These are phyloP conservation scores for Umbilicaria muhlenbergii DNA, from an alignment of 495 filamentous ascomycete species.

Conservation along the genomic window DNA sequence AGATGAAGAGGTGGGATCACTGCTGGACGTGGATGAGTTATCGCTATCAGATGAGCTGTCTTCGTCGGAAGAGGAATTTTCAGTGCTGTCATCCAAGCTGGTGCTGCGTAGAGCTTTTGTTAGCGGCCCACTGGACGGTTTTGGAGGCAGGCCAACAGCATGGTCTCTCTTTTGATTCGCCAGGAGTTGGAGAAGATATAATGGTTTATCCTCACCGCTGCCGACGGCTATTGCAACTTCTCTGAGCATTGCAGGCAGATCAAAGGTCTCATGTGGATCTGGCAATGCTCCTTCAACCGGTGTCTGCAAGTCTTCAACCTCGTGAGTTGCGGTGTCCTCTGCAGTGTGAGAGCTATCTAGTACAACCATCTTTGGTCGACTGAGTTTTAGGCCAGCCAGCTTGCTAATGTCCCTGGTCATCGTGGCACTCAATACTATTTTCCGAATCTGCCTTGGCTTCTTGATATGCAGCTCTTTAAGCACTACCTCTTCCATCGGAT, in stretches of 20 bases:
- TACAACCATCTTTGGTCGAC: slow-evolving; percentile 59
- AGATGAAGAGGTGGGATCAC: background rate
- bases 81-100: slow-evolving; percentile 9
- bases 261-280: slow-evolving; percentile 17
- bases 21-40: slow-evolving; percentile 13
- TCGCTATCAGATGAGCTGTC: slow-evolving; percentile 14
- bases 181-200: slow-evolving; percentile 58
- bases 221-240: slow-evolving; percentile 64
- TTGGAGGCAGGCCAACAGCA: no score
- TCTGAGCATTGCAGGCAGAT: slow-evolving; percentile 49
- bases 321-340: slow-evolving; percentile 15
- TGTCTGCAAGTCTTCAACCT: slow-evolving; percentile 12
- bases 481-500: slow-evolving; percentile 16
- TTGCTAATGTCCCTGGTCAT: slow-evolving; percentile 83
- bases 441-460: slow-evolving; percentile 33
- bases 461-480: slow-evolving; percentile 1
- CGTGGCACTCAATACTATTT: slow-evolving; percentile 78
- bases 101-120: background rate
- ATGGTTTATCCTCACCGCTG: slow-evolving; percentile 64
- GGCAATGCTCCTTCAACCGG: background rate
- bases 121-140: no score
- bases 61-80: slow-evolving; percentile 18
- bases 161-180: background rate
- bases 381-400: slow-evolving; percentile 55
- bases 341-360: slow-evolving; percentile 36